phyloP scores from a whole-genome alignment of 345 rosid species.

The Ricinus communis region DNA sequence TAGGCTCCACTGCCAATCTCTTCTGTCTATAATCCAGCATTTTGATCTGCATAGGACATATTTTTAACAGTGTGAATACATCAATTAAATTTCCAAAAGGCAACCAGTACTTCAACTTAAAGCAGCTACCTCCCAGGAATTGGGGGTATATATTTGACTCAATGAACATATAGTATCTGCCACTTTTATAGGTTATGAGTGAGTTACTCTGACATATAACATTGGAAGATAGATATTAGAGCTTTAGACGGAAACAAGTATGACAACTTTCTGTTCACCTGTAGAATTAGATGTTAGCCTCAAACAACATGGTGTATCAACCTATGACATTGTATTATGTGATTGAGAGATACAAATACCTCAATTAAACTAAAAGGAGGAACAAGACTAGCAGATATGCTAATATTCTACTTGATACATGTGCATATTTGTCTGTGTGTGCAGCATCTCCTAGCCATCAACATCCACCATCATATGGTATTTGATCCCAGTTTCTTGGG shows the following conservation, averaged over 20 bases:
- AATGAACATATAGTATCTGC: neutral
- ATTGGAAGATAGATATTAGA: too few species aligned
- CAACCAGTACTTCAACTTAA: neutral
- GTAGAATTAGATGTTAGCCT: neutral
- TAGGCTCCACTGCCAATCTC: conserved; percentile 73
- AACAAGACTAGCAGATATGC: neutral
- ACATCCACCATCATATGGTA: neutral
- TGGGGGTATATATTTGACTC: neutral
- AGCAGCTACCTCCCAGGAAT: too few species aligned
- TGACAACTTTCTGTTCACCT: neutral
- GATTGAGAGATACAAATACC: neutral
- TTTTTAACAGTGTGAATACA: neutral
- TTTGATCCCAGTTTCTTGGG: neutral
- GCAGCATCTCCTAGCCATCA: neutral
- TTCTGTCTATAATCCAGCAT: conserved; percentile 66
- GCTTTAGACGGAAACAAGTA: neutral
- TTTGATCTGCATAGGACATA: conserved; percentile 48
- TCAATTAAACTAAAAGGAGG: neutral
- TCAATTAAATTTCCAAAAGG: too few species aligned
- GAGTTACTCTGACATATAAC: neutral
- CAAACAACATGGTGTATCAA: neutral
- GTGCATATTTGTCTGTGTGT: neutral
- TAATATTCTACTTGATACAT: neutral
- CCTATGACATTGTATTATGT: neutral
- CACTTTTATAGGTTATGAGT: neutral